Evolutionary conservation across 2,329 filamentous ascomycete species (phyloP), one percentile per base, ranked within the genome.

Genomic region (Aureobasidium sp.): DNA sequence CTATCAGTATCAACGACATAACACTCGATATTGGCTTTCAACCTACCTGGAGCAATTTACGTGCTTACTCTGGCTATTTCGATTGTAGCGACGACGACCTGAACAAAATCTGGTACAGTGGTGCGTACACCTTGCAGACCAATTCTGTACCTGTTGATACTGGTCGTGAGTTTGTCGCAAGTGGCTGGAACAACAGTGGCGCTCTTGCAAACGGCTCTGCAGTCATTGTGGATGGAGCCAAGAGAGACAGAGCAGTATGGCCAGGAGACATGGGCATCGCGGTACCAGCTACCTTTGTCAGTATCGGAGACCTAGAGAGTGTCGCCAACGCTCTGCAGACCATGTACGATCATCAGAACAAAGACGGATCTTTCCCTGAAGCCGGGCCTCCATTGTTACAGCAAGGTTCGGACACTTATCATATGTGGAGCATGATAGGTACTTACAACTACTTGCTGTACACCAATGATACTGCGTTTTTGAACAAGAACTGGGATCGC

Each of bases 391-490:
- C 75, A 3, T 66, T 76, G 27, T 63, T 74, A 17, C 70, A 74
- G 61, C 70, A 74, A 50, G 66, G 68, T 12, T 59, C 52, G 6
- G 61, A 63, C 27, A 62, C 72, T 0, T 74, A 74, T 53, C 71
- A 74, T 59, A 77, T 84, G 68, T 82, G 81, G 73, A 80, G 79
- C 1, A 77, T 86, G 70, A 81, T 86, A 47, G 82, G 82, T 2
- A 81, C 80, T 6, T 82, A 82, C 68, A 82, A 84, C 57, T 85
- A 85, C 66, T 75, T 83, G 48, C 73, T 84, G 2, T 85, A 78
- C 66, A 81, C 81, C 0, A 79, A 80, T 27, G 81, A 86, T 61
- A 71, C 77, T 5, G 70, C 68, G 0, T 85, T 82, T 62, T 67
- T 85, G 13, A 64, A 67, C 4, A 60, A 67, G 5, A 78, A 78